Evolutionary conservation across 805 yeast species (phyloP).

Genomic region (Limtongia smithiae): DNA sequence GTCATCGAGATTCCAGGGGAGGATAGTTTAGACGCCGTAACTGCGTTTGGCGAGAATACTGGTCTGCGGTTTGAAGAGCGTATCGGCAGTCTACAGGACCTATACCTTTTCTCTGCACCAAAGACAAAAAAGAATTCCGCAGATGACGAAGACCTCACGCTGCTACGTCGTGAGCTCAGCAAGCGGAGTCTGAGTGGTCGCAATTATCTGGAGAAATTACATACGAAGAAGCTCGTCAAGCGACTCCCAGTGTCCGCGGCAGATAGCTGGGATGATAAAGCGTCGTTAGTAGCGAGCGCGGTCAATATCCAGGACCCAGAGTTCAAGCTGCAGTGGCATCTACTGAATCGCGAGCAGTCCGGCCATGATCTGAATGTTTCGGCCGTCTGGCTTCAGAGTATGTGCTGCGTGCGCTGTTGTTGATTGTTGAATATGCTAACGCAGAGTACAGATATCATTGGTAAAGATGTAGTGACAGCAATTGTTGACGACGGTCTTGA

Average conservation of each 20-base stretch:
- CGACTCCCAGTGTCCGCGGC: conserved; percentile 5
- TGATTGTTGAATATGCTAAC: neutral
- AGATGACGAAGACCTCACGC: too few species aligned
- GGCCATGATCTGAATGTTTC: conserved; percentile 85
- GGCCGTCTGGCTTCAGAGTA: conserved; percentile 71
- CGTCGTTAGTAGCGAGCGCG: conserved; percentile 19
- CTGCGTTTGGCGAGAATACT: too few species aligned
- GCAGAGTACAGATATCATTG: conserved; percentile 53
- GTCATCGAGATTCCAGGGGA: too few species aligned
- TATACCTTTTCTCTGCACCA: too few species aligned
- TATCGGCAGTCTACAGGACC: too few species aligned
- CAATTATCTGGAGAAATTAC: conserved; percentile 16
- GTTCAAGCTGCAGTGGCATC: conserved; percentile 87
- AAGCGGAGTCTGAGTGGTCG: neutral
- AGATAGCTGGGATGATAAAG: conserved; percentile 57
- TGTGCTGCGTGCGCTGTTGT: neutral
- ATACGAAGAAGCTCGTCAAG: conserved; percentile 13
- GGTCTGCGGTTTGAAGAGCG: too few species aligned
- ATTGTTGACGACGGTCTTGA: conserved; percentile 94
- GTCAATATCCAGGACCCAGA: conserved; percentile 72
- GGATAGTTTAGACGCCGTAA: too few species aligned
- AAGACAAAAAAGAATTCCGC: too few species aligned
- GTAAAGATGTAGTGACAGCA: conserved; percentile 78
- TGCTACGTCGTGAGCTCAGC: neutral
- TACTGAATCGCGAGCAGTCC: conserved; percentile 66